Base-by-base conservation (phyloP, 371 early-diverging fungal species). In the Mortierella sp. region DNA sequence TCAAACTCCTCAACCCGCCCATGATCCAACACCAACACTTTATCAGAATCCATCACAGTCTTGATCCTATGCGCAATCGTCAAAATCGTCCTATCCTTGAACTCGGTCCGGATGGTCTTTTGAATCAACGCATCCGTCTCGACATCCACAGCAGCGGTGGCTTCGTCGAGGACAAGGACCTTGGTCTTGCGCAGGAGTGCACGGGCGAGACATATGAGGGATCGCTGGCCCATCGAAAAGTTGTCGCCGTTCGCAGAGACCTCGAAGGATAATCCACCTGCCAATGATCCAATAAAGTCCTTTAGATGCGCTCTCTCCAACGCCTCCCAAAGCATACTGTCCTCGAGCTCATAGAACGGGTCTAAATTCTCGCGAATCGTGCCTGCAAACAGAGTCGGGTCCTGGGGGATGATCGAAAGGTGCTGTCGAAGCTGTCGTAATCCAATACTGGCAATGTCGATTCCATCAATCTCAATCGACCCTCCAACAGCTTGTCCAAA, bases 31-130 rank as follows among this genome's bases (percentile, higher is more conserved):
- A 97, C 96, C 47, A 97, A 83, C 38, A 97, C 93, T 48, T 91
- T 91, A 84, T 97, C 97, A 81, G 96, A 98, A 82, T 97, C 97
- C 72, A 96, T 95, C 31, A 98, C 92, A 0, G 97, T 97, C 75
- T 94, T 91, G 79, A 96, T 90, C 45, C 80, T 89, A 78, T 95
- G 95, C 7, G 96, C 94, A 77, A 96, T 94, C 31, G 95, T 94
- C 42, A 96, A 65, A 0, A 94, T 92, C 0, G 96, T 95, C 60
- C 87, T 80, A 70, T 92, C 80, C 26, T 83, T 82, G 77, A 94
- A 94, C 77, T 94, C 94, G 14, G 80, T 79, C 50, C 97, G 91
- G 77, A 97, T 97, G 0, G 96, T 96, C 77, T 91, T 83, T 81
- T 96, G 96, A 74, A 97, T 95, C 79, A 91, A 81, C 63, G 92